Base-by-base conservation (phyloP, 78 protist species). In the Dictyostelium capitatum region DNA sequence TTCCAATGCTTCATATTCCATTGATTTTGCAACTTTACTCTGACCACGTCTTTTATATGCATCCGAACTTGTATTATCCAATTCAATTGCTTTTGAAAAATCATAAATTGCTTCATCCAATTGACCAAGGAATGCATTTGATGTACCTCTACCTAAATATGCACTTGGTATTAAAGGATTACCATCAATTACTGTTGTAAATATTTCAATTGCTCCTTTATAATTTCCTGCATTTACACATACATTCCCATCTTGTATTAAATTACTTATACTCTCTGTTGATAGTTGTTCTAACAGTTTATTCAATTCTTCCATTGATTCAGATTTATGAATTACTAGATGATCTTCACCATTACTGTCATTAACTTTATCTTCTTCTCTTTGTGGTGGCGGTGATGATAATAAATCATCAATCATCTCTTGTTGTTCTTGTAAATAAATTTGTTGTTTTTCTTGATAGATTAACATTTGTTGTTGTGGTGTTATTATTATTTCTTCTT, bases 101-200 rank as follows among this genome's bases (percentile, higher is more conserved):
- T 94, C 96, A 19, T 48, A 12, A 14, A 82, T 54, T 1, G 96
- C 96, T 3, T 67, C 79, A 37, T 79, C 72, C 15, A 75, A 48
- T n/a, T 85, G 23, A 1, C 96, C 96, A 0, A 67, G 2, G 12
- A 94, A 43, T 37, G 96, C 96, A 48, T 43, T 23, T 19, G 94
- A 82, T 11, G 96, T 94, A 23, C 96, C 96, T 67, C 96, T 51
- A 19, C 96, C 96, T 14, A 94, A 23, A 62, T 80, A 94, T 8
- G 93, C 80, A 6, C 90, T 82, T 15, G 81, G 95, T 12, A 94
- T 54, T 50, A 77, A 32, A 4, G 93, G 83, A n/a, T 94, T 89
- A 30, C n/a, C 48, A 12, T 47, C 56, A 37, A 94, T 89, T 4
- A 94, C n/a, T 25, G 2, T 14, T 20, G 81, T 25, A 23, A 94